Evolutionary conservation across 805 yeast genomes (phyloP), one percentile per base, ranked within the genome.

Genomic region (Metschnikowia sp.): DNA sequence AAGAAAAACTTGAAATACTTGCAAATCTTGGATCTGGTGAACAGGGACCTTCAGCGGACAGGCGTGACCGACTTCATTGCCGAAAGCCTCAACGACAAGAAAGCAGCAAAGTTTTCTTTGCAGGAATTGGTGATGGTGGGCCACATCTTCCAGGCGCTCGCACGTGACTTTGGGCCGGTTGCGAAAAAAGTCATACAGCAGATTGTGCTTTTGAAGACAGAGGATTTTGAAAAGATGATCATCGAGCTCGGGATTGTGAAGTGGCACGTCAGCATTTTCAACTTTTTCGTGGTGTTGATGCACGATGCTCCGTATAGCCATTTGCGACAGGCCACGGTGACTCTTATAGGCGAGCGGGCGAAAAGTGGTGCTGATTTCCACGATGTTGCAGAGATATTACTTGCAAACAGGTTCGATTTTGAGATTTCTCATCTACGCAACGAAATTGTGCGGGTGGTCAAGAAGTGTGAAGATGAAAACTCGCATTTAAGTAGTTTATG

Each of bases 161-260:
- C 53, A 2, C 41, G 40, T 2, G 60, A 60, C 15, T 70, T 54
- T 46, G 64, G 58, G 28, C 39, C 47, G 0, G 57, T 68, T 39
- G 70, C 66, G 8, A 72, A 72, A 46, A 57, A 52, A 39, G 51
- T 70, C 4, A 59, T 73, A 22, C 75, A 71, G 50, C 60, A 61
- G 28, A 55, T 68, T 13, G 69, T 68, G 13, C 53, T 63, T 15
- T 46, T 62, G 31, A 62, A 63, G 22, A 52, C 56, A 2, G 66
- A 61, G 1, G 69, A 63, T 11, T 61, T 67, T 40, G 61, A 54
- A 12, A 45, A 47, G 9, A 45, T 58, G 26, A 51, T 67, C 26
- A 45, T 44, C 1, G 15, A 47, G 31, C 47, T 71, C 32, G 46
- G 60, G 1, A 46, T 70, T 9, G 47, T 47, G 1, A 37, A 46